phyloP scores from a whole-genome alignment of 495 filamentous ascomycete genomes.

The Tirmania nivea region DNA sequence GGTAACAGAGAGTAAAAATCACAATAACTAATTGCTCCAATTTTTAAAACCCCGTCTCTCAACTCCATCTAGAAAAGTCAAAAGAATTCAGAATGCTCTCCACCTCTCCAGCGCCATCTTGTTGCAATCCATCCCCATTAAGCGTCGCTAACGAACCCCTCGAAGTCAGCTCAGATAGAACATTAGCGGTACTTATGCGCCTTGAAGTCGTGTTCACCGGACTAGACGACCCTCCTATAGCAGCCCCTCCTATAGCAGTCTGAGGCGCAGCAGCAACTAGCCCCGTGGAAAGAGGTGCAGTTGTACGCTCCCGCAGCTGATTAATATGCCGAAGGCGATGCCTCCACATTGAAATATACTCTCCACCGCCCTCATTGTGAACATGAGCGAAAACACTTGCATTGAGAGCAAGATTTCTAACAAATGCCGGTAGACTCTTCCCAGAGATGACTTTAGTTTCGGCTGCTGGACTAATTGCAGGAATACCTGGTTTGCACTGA shows the following conservation, averaged over 20 bases:
- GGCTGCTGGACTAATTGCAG: conserved; percentile 69
- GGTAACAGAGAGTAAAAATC: too few relatives aligned
- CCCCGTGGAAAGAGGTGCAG: conserved; percentile 1
- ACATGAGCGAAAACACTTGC: conserved; percentile 82
- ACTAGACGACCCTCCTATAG: background rate
- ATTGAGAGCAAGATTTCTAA: conserved; percentile 78
- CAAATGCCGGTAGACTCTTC: conserved; percentile 57
- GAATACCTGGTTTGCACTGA: conserved; percentile 63
- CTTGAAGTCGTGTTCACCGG: background rate
- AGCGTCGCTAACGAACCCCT: conserved; percentile 4
- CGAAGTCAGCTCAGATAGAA: conserved; percentile 24
- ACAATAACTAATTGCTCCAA: too few relatives aligned
- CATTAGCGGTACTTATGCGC: conserved; percentile 2
- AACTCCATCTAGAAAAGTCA: conserved; percentile 42
- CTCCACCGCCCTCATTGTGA: conserved; percentile 64
- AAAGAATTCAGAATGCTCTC: conserved; percentile 32
- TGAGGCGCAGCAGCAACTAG: background rate
- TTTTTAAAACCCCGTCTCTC: background rate
- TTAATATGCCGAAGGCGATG: conserved; percentile 69
- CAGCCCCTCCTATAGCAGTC: background rate
- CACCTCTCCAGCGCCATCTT: conserved; percentile 18
- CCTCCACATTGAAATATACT: conserved; percentile 77
- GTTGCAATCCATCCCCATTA: conserved; percentile 1
- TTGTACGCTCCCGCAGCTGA: conserved; percentile 42
- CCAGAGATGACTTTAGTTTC: conserved; percentile 71